phyloP scores from a whole-genome alignment of 257 asterid species.

The Cynanchum wilfordii region DNA sequence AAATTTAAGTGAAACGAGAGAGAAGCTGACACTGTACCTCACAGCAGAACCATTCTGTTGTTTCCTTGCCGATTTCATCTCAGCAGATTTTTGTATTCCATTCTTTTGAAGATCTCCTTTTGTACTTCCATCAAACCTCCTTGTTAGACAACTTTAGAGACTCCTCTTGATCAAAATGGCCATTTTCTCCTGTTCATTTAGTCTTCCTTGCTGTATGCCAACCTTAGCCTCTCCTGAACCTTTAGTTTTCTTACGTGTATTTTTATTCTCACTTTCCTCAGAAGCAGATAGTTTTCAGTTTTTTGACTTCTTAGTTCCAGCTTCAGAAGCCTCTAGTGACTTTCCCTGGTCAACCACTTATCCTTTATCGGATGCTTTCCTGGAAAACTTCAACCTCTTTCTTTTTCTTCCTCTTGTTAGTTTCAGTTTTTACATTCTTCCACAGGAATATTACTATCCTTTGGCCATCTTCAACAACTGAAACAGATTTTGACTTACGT shows the following conservation, averaged over 20 bases:
- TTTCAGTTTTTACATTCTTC: conserved; percentile 7
- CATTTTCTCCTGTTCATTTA: conserved; percentile 22
- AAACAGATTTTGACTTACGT: conserved; percentile 14
- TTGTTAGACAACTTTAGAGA: conserved; percentile 11
- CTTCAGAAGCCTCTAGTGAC: conserved; percentile 30
- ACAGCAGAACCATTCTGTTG: conserved; percentile 37
- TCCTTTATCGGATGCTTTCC: conserved; percentile 13
- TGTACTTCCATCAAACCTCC: conserved; percentile 20
- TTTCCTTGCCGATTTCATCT: conserved; percentile 41
- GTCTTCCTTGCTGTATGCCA: conserved; percentile 10
- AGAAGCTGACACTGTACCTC: conserved; percentile 48
- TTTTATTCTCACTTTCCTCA: conserved; percentile 42
- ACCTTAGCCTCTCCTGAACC: conserved; percentile 34
- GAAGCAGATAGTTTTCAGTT: conserved; percentile 55
- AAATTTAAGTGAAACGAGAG: background rate
- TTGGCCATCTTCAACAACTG: conserved; percentile 16
- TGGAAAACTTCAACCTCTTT: conserved; percentile 11
- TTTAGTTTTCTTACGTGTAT: conserved; percentile 52
- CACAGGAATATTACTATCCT: background rate
- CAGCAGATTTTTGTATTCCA: conserved; percentile 32
- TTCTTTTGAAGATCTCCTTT: conserved; percentile 16
- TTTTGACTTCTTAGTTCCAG: conserved; percentile 45
- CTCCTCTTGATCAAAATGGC: conserved; percentile 11
- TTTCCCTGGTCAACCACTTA: conserved; percentile 9
- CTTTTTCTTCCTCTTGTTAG: conserved; percentile 23